A percentile compares a stretch with the other conserved stretches of the same genome.
Conservation (phyloP, 2,329 filamentous ascomycete species). For the Neofusicoccum umdonicola region DNA sequence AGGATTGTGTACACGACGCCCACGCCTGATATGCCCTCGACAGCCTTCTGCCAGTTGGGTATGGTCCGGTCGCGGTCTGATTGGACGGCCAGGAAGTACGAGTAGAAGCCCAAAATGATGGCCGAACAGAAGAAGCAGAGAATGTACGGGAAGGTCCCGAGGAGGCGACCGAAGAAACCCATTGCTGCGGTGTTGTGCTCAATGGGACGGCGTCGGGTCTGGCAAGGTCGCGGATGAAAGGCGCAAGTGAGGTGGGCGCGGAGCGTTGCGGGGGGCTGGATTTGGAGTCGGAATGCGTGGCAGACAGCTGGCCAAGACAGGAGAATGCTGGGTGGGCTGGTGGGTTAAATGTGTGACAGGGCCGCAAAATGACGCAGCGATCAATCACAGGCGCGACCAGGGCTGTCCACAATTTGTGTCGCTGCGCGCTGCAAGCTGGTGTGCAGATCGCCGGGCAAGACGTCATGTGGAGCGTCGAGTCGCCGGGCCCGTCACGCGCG, state of each 20-base stretch:
- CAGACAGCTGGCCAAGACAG: background rate
- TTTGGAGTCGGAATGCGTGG: background rate
- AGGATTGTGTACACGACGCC: slow-evolving; percentile 72
- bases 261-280: background rate
- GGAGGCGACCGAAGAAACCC: slow-evolving; percentile 53
- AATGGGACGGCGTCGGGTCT: background rate
- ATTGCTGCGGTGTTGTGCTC: background rate
- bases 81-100: slow-evolving; percentile 78
- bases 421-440: background rate
- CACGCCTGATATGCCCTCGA: slow-evolving; percentile 69
- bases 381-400: slow-evolving; percentile 1
- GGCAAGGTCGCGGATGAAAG: background rate
- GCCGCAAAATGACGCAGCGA: slow-evolving; percentile 13
- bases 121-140: slow-evolving; percentile 71
- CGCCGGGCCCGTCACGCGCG: background rate
- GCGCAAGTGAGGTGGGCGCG: background rate
- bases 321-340: background rate
- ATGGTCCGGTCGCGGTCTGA: slow-evolving; percentile 63
- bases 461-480: slow-evolving; percentile 6
- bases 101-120: slow-evolving; percentile 72
- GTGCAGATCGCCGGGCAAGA: background rate
- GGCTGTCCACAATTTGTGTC: slow-evolving; percentile 4
- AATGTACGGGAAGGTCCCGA: slow-evolving; percentile 69
- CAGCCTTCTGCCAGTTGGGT: slow-evolving; percentile 65
- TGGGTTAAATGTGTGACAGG: slow-evolving; percentile 11